A percentile compares a stretch with the other conserved stretches of the same genome.
Conservation (phyloP, 441 rosid species). For the Brassica balearica region DNA sequence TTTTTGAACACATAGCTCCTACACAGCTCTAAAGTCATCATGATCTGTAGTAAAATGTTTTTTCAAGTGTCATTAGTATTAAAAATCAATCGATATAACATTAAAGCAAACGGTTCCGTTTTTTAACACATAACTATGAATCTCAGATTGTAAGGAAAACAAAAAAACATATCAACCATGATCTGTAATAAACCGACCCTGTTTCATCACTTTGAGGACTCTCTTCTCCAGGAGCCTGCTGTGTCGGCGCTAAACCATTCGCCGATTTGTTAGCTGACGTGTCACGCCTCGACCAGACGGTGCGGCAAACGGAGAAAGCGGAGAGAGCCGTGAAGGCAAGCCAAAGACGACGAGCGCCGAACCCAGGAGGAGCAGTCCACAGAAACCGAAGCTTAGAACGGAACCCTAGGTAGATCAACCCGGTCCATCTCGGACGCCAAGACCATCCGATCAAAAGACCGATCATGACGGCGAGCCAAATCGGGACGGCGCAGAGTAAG, state of each 20-base stretch:
- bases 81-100: not conserved
- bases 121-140: not conserved
- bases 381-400: slow-evolving; percentile 80
- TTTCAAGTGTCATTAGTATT: not conserved
- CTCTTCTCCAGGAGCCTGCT: slow-evolving; percentile 23
- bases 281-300: slow-evolving; percentile 70
- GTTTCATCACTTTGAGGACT: slow-evolving; percentile 44
- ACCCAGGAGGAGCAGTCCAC: slow-evolving; percentile 91
- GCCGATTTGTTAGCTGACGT: slow-evolving; percentile 52
- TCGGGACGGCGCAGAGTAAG: slow-evolving; percentile 91
- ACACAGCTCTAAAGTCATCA: slow-evolving; percentile 2
- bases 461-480: slow-evolving; percentile 97
- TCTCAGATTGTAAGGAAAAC: not conserved
- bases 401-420: slow-evolving; percentile 80
- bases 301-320: slow-evolving; percentile 83
- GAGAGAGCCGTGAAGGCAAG: slow-evolving; percentile 93
- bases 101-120: not conserved
- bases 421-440: slow-evolving; percentile 98
- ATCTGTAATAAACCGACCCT: slow-evolving; percentile 47
- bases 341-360: slow-evolving; percentile 97
- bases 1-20: slow-evolving; percentile 16
- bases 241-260: slow-evolving; percentile 22
- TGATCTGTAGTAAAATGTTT: not conserved
- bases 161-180: not conserved
- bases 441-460: slow-evolving; percentile 97